Percentiles rank a stretch among this genome's conserved stretches.
Evolutionary conservation across 805 yeast species (phyloP).

Genomic region (Metschnikowia lochheadii): DNA sequence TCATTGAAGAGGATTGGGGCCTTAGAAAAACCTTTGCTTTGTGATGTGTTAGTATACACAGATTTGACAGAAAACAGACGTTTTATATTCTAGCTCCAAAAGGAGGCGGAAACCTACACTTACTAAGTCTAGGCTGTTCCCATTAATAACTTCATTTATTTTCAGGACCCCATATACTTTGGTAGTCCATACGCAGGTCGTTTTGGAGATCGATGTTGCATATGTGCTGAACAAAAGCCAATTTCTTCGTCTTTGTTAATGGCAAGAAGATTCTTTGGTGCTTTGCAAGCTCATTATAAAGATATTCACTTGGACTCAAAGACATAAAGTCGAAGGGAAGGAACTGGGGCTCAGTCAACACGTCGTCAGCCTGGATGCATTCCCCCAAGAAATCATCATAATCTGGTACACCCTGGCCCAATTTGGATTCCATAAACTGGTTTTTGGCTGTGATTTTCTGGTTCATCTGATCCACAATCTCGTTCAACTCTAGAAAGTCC

Average conservation of each 20-base stretch:
- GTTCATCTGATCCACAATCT: conserved; percentile 5
- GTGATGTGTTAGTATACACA: too few species aligned
- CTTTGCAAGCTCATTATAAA: not conserved
- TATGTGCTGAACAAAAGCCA: not conserved
- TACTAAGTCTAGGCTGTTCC: too few species aligned
- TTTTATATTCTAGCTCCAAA: too few species aligned
- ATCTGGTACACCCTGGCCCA: not conserved
- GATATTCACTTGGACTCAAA: conserved; percentile 3
- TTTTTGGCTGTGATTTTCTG: conserved; percentile 4
- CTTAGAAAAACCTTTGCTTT: too few species aligned
- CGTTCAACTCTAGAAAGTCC: conserved; percentile 5
- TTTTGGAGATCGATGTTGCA: not conserved
- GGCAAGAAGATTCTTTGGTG: not conserved
- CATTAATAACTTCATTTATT: too few species aligned
- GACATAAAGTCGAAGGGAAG: conserved; percentile 8
- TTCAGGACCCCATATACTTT: not conserved
- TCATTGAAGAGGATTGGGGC: too few species aligned
- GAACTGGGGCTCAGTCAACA: not conserved
- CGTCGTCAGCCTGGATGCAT: not conserved
- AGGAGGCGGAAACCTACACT: too few species aligned
- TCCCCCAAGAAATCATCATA: not conserved
- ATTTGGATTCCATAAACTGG: not conserved
- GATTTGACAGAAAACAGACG: too few species aligned
- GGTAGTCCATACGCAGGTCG: conserved; percentile 1
- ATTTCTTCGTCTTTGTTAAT: not conserved